Conservation (phyloP, 352 stramenopile species). For the Phytophthora idaei region DNA sequence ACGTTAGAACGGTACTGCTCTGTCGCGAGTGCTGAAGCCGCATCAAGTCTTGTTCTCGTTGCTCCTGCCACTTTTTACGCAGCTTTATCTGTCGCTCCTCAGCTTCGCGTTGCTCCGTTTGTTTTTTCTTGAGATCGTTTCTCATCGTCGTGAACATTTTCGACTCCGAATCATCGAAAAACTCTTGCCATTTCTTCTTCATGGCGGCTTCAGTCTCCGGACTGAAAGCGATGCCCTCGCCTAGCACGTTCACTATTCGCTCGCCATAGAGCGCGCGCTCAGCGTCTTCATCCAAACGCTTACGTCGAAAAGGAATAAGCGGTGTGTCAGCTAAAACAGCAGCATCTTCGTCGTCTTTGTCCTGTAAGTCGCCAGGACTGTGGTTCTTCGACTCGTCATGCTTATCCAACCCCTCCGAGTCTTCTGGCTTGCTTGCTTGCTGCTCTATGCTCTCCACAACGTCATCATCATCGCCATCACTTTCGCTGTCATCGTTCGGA, state of each 20-base stretch:
- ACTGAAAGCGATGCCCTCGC: constrained; percentile 58
- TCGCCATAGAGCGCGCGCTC: constrained; percentile 55
- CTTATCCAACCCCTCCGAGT: constrained; percentile 15
- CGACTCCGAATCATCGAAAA: constrained; percentile 59
- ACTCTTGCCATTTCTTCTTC: constrained; percentile 63
- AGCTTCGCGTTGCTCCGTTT: constrained; percentile 45
- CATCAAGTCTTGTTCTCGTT: constrained; percentile 53
- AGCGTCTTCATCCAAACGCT: constrained; percentile 38
- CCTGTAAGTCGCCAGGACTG: constrained; percentile 10
- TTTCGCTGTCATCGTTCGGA: constrained; percentile 53
- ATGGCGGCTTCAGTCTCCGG: constrained; percentile 52
- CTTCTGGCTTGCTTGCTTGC: not conserved
- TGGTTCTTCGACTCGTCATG: constrained; percentile 1
- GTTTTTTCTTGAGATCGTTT: constrained; percentile 45
- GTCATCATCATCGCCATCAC: constrained; percentile 37
- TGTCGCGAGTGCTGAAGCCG: constrained; percentile 42
- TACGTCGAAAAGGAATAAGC: constrained; percentile 6
- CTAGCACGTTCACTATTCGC: constrained; percentile 33
- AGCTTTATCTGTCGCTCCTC: constrained; percentile 60
- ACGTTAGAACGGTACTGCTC: constrained; percentile 14
- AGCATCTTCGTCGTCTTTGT: constrained; percentile 8
- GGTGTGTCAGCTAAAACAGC: not conserved
- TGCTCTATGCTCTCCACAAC: not conserved
- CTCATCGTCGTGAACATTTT: constrained; percentile 65
- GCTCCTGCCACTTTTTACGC: constrained; percentile 67